Conservation (phyloP, 164 flowering plant genomes). For the Tetrastigma voinierianum region DNA sequence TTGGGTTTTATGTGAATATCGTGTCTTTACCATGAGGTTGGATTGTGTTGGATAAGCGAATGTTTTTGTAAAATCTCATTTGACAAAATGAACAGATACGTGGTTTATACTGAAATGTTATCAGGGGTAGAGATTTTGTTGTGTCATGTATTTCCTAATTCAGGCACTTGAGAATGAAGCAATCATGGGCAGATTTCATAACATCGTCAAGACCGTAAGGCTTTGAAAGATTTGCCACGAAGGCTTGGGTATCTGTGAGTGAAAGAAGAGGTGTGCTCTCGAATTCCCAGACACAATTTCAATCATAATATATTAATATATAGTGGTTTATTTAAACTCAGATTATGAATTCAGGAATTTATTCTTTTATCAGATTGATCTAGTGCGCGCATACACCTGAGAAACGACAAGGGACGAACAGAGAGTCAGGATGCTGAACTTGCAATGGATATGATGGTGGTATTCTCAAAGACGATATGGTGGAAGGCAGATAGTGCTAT, state of each 20-base stretch:
- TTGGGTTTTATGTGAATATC: too few relatives aligned
- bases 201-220: too few relatives aligned
- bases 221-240: constrained; percentile 55
- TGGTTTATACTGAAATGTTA: neutral
- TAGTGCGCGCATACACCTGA: constrained; percentile 52
- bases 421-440: constrained; percentile 85
- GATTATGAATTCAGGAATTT: neutral
- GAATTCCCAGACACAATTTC: too few relatives aligned
- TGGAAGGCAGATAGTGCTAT: constrained; percentile 74
- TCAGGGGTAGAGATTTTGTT: neutral
- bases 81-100: too few relatives aligned
- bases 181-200: constrained; percentile 48
- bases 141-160: neutral
- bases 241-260: constrained; percentile 65
- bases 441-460: constrained; percentile 87
- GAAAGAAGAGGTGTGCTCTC: constrained; percentile 57
- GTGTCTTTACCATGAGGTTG: too few relatives aligned
- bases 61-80: too few relatives aligned
- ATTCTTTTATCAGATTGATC: constrained; percentile 49
- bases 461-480: constrained; percentile 53
- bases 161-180: constrained; percentile 71
- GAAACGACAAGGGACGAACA: constrained; percentile 56
- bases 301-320: too few relatives aligned
- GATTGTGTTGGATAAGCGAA: too few relatives aligned
- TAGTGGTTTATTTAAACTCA: too few relatives aligned